Percentiles rank a stretch among this genome's conserved stretches.
Evolutionary conservation across 2,329 filamentous ascomycete species (phyloP).

Genomic region (Aureobasidium sp.): DNA sequence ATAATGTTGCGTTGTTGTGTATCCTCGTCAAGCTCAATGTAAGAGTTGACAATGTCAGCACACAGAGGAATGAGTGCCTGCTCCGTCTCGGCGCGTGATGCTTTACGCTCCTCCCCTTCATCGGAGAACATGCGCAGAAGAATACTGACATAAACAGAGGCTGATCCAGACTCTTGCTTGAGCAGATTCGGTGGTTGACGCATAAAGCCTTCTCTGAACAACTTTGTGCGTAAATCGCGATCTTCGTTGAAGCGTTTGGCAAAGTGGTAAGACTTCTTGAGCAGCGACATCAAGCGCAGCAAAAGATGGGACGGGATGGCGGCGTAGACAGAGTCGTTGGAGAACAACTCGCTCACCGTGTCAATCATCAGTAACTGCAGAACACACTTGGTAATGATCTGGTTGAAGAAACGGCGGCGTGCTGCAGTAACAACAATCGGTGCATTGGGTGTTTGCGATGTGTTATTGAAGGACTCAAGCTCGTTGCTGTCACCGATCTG

Average conservation of each 20-base stretch:
- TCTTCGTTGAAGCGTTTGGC: conserved; percentile 97
- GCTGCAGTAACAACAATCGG: conserved; percentile 88
- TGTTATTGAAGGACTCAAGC: conserved; percentile 82
- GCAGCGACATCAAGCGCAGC: conserved; percentile 79
- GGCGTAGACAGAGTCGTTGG: conserved; percentile 87
- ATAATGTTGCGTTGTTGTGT: conserved; percentile 95
- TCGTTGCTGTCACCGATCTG: conserved; percentile 25
- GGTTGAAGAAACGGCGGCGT: conserved; percentile 92
- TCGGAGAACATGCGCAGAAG: conserved; percentile 97
- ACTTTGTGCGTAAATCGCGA: conserved; percentile 83
- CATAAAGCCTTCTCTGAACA: conserved; percentile 99
- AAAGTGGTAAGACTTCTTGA: conserved; percentile 95
- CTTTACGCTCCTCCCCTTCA: conserved; percentile 68
- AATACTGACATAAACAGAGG: conserved; percentile 91
- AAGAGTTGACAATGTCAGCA: conserved; percentile 83
- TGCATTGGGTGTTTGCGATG: conserved; percentile 79
- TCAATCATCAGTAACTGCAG: conserved; percentile 98
- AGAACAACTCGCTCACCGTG: conserved; percentile 97
- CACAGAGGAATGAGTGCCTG: conserved; percentile 88
- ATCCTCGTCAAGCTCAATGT: conserved; percentile 82
- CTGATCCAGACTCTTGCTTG: conserved; percentile 90
- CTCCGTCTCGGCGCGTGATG: conserved; percentile 75
- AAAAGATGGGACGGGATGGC: conserved; percentile 88
- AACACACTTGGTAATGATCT: conserved; percentile 97
- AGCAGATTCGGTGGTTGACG: conserved; percentile 95